These are phyloP conservation scores for Calonectria crousiana DNA, from an alignment of 2,329 filamentous ascomycete genomes.

Conservation along the genomic window DNA sequence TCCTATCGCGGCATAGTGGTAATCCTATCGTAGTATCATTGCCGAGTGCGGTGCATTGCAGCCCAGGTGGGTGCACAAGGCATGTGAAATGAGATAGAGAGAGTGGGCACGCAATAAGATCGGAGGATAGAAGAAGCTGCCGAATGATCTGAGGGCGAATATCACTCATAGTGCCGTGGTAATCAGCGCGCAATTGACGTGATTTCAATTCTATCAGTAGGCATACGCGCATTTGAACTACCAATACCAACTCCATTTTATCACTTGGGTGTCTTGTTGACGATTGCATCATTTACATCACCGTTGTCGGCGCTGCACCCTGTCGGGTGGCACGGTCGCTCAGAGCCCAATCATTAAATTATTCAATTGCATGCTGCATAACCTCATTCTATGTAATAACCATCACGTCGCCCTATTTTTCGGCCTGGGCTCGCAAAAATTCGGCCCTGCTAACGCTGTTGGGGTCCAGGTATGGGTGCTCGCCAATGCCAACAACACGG, in stretches of 20 bases:
- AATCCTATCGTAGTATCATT: neutral
- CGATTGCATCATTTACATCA: neutral
- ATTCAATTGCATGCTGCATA: constrained; percentile 11
- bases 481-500: constrained; percentile 65
- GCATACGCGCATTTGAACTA: neutral
- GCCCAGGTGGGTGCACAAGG: neutral
- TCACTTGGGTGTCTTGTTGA: neutral
- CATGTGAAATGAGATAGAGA: neutral
- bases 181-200: neutral
- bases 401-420: neutral
- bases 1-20: constrained; percentile 13
- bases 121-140: neutral
- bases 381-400: neutral
- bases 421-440: neutral
- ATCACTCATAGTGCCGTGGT: neutral
- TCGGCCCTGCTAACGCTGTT: constrained; percentile 18
- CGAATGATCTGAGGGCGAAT: neutral
- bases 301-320: neutral
- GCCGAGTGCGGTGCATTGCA: constrained; percentile 4
- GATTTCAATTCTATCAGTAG: neutral
- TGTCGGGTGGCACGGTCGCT: neutral
- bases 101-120: neutral
- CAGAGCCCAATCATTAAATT: neutral
- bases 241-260: neutral
- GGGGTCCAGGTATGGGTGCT: constrained; percentile 25